These are phyloP conservation scores for Arxiozyma bovina DNA, from an alignment of 1,139 yeast species.

Conservation along the genomic window DNA sequence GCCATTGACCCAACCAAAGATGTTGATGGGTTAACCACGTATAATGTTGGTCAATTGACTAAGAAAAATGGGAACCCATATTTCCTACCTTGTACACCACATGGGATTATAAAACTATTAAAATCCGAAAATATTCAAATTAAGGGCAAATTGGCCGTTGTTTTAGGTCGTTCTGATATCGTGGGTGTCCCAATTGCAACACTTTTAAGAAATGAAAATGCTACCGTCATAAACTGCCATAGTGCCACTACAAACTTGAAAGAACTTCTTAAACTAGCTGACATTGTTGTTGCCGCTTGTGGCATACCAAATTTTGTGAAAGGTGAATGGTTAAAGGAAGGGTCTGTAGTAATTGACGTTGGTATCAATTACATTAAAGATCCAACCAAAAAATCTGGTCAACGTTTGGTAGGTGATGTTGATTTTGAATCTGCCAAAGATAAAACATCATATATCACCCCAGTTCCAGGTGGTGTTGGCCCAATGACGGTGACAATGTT, in stretches of 20 bases:
- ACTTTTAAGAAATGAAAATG: conserved; percentile 59
- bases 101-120: conserved; percentile 61
- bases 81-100: conserved; percentile 74
- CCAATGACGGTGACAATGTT: conserved; percentile 87
- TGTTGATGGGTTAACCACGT: conserved; percentile 72
- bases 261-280: conserved; percentile 49
- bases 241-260: conserved; percentile 48
- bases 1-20: conserved; percentile 61
- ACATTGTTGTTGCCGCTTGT: conserved; percentile 68
- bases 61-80: conserved; percentile 64
- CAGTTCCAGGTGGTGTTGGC: conserved; percentile 86
- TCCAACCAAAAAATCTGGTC: conserved; percentile 53
- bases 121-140: conserved; percentile 52
- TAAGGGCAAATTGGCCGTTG: conserved; percentile 65
- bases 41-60: conserved; percentile 66
- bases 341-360: conserved; percentile 65
- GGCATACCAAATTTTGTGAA: conserved; percentile 64
- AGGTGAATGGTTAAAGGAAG: conserved; percentile 64
- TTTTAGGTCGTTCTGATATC: conserved; percentile 72
- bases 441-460: conserved; percentile 58
- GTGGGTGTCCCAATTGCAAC: conserved; percentile 78
- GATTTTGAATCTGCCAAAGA: conserved; percentile 51
- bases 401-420: conserved; percentile 67
- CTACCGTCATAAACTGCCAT: conserved; percentile 70
- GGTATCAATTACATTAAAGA: conserved; percentile 72